These are phyloP conservation scores for Poa annua DNA, from an alignment of 176 grass and related monocot genomes.

Conservation along the genomic window DNA sequence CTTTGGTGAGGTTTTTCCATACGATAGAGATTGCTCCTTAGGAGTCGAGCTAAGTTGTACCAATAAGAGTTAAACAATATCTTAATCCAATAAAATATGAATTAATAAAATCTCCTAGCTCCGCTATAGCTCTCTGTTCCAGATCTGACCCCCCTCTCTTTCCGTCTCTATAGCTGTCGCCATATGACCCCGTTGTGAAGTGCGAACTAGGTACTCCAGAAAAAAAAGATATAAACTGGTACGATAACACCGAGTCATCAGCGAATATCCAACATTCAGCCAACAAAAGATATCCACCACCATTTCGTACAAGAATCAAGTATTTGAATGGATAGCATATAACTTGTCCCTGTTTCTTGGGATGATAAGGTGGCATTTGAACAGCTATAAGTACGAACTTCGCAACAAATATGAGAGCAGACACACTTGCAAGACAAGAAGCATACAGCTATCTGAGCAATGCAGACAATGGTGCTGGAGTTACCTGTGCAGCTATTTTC, in stretches of 20 bases:
- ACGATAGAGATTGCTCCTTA: conserved; percentile 2
- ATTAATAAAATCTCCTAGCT: neutral
- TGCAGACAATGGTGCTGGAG: conserved; percentile 18
- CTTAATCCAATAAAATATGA: neutral
- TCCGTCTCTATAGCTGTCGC: neutral
- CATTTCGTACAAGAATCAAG: neutral
- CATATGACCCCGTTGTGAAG: neutral
- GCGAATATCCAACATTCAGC: neutral
- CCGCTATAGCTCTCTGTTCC: neutral
- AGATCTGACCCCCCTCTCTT: neutral
- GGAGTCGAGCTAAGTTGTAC: neutral
- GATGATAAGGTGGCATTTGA: conserved; percentile 32
- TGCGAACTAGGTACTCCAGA: neutral
- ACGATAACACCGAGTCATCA: neutral
- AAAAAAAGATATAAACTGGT: neutral
- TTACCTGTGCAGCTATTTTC: conserved; percentile 69
- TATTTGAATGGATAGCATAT: conserved; percentile 18
- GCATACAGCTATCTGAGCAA: conserved; percentile 11
- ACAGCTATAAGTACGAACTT: neutral
- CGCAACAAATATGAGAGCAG: neutral
- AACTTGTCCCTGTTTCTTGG: neutral
- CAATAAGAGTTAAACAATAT: neutral
- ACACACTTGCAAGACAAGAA: neutral
- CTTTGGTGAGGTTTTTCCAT: neutral
- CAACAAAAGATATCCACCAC: conserved; percentile 18